These are phyloP conservation scores for Saprolegnia parasitica DNA, from an alignment of 352 stramenopile genomes.

Conservation along the genomic window DNA sequence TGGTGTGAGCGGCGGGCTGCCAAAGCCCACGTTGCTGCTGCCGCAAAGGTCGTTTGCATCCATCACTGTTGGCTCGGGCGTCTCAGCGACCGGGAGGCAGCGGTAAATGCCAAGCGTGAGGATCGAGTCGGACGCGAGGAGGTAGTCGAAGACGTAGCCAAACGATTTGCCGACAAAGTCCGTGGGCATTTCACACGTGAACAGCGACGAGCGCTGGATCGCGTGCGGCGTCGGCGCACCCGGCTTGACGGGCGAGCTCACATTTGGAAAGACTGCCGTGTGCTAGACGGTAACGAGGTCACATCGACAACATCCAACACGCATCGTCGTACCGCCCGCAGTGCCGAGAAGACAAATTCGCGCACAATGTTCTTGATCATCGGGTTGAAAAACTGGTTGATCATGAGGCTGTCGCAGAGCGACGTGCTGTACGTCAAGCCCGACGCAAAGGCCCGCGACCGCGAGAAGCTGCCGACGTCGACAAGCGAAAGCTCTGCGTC, in stretches of 20 bases:
- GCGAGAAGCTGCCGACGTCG: slow-evolving; percentile 40
- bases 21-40: too few relatives aligned
- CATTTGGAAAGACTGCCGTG: slow-evolving; percentile 28
- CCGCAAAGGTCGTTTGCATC: too few relatives aligned
- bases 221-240: not conserved
- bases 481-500: slow-evolving; percentile 23
- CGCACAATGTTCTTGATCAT: slow-evolving; percentile 84
- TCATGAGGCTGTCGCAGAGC: slow-evolving; percentile 78
- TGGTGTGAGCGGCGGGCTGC: slow-evolving; percentile 7
- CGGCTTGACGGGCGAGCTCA: slow-evolving; percentile 27
- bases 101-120: slow-evolving; percentile 73
- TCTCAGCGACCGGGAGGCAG: slow-evolving; percentile 44
- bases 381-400: slow-evolving; percentile 86
- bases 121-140: slow-evolving; percentile 78
- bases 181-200: slow-evolving; percentile 68
- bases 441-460: slow-evolving; percentile 72
- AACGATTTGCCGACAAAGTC: slow-evolving; percentile 81
- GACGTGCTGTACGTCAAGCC: slow-evolving; percentile 80
- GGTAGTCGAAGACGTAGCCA: slow-evolving; percentile 78
- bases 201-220: slow-evolving; percentile 65
- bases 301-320: too few relatives aligned
- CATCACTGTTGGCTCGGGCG: slow-evolving; percentile 1
- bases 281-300: slow-evolving; percentile 3
- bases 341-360: slow-evolving; percentile 81
- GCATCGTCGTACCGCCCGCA: slow-evolving; percentile 45